Base-by-base conservation (phyloP, 2,329 filamentous ascomycete species). In the Phyllosticta citriasiana region DNA sequence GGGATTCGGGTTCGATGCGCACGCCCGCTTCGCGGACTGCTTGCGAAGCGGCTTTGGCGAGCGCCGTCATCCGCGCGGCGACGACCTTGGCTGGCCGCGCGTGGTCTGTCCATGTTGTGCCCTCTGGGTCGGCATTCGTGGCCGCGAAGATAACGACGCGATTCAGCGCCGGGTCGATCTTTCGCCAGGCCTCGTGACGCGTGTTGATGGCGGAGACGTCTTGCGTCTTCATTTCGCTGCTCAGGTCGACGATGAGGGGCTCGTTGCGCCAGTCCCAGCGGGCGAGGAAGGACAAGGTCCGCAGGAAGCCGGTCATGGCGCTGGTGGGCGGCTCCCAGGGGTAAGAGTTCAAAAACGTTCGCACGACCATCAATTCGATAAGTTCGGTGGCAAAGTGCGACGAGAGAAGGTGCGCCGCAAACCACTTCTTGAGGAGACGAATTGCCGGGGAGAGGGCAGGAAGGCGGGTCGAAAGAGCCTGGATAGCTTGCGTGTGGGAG, bases 241-340 rank as follows among this genome's bases (percentile, higher is more conserved):
- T 82, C 26, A 90, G 82, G 72, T 97, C 91, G 26, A 97, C 80
- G 35, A 96, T 80, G 33, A 97, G 79, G 1, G 94, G 88, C 59
- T 91, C 87, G 7, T 86, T 80, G 27, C 89, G 84, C 94, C 94
- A 99, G 72, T 97, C 91, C 91, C 94, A 99, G 52, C 85, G 82
- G 1, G 91, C 85, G 14, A 99, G 79, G 72, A 93, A 88, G 33
- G 87, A 78, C 1, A 99, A 78, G 0, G 89, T 89, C 24, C 92
- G 85, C 27, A 96, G 75, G 70, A 99, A 93, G 4, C 89, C 94
- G 0, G 88, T 87, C 67, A 86, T 85, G 9, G 87, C 80, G 66
- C 87, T 93, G 0, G 88, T 88, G 0, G 95, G 93, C 0, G 82
- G 77, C 47, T 82, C 77, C 88, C 90, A 97, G 0, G 94, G 91